These are phyloP conservation scores for Populus hybrid DNA, from an alignment of 441 rosid genomes.

Conservation along the genomic window DNA sequence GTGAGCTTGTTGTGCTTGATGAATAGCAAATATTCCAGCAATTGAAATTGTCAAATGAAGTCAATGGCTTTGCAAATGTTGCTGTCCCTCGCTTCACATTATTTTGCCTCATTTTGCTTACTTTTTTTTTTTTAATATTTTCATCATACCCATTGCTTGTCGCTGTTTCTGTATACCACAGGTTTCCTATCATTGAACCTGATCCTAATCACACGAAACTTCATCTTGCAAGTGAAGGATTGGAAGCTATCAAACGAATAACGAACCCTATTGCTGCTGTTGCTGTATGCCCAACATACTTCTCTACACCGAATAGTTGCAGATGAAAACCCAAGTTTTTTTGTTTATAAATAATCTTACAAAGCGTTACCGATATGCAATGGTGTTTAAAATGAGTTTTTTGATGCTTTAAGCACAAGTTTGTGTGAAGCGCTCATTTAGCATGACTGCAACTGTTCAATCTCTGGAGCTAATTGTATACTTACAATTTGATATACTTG, in stretches of 20 bases:
- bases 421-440: background rate
- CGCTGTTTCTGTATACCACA: conserved; percentile 27
- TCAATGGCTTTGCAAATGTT: background rate
- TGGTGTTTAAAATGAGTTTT: background rate
- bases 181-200: conserved; percentile 95
- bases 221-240: conserved; percentile 82
- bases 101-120: background rate
- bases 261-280: conserved; percentile 90
- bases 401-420: background rate
- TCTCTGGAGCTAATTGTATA: background rate
- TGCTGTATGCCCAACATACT: conserved; percentile 57
- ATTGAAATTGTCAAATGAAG: background rate
- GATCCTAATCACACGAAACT: conserved; percentile 98
- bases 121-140: background rate
- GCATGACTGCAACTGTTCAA: background rate
- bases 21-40: background rate
- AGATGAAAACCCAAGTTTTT: background rate
- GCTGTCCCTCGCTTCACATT: background rate
- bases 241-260: conserved; percentile 83
- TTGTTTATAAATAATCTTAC: background rate
- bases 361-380: background rate
- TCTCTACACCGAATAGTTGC: background rate
- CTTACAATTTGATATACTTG: background rate
- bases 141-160: background rate
- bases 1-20: background rate